Percentiles rank a stretch among this genome's conserved stretches.
These are phyloP conservation scores for Neurospora intermedia DNA, from an alignment of 495 filamentous ascomycete genomes.

Conservation along the genomic window DNA sequence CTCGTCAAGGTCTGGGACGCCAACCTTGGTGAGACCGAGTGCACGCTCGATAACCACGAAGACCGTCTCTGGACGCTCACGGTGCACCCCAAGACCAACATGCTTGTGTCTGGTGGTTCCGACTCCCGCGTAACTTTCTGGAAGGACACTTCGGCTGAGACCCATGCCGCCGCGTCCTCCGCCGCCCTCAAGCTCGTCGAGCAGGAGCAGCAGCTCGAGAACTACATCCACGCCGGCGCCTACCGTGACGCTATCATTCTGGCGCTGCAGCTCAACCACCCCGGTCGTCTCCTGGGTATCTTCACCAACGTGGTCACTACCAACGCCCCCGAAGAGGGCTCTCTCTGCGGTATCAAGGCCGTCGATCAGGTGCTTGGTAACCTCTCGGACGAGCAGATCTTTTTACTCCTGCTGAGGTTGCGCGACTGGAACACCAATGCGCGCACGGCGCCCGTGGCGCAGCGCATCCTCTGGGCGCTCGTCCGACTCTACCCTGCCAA, in stretches of 20 bases:
- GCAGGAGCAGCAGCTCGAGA: conserved; percentile 84
- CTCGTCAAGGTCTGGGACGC: conserved; percentile 94
- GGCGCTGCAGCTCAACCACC: conserved; percentile 87
- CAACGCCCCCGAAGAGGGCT: conserved; percentile 45
- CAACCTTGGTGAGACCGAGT: conserved; percentile 63
- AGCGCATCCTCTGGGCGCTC: conserved; percentile 71
- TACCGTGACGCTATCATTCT: conserved; percentile 90
- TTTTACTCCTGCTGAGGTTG: conserved; percentile 62
- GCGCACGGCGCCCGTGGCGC: conserved; percentile 71
- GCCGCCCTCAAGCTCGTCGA: conserved; percentile 73
- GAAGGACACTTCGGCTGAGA: conserved; percentile 81
- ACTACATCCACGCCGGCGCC: conserved; percentile 73
- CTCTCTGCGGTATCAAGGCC: conserved; percentile 58
- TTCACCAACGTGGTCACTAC: conserved; percentile 70
- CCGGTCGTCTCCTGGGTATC: conserved; percentile 68
- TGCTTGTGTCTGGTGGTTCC: conserved; percentile 76
- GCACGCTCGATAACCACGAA: conserved; percentile 90
- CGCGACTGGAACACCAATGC: conserved; percentile 97
- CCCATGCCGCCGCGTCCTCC: conserved; percentile 54
- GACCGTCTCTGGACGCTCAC: conserved; percentile 87
- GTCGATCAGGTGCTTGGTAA: conserved; percentile 75
- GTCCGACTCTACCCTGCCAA: conserved; percentile 67
- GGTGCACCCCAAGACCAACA: conserved; percentile 53
- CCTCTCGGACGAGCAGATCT: conserved; percentile 77
- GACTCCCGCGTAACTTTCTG: conserved; percentile 91